Base-by-base conservation (phyloP, 1,284 basidiomycete genomes). In the Puccinia triticina region DNA sequence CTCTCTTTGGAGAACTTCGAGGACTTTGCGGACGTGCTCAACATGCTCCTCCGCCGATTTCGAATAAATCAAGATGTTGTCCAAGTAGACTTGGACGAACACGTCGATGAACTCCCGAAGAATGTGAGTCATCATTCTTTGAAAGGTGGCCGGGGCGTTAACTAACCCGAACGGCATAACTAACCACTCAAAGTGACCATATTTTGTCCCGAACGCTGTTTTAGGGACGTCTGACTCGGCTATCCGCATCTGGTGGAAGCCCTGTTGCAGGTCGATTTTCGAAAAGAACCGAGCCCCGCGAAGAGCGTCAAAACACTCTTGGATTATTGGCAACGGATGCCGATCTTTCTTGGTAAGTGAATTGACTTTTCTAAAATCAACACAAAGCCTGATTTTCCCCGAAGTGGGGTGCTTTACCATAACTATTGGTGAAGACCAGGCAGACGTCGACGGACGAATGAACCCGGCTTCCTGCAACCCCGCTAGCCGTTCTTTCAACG, bases 31-130 rank as follows among this genome's bases (percentile, higher is more conserved):
- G 32, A 83, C 73, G 34, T 83, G 80, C 23, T 55, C 1, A 0
- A 55, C 26, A 61, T 83, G 83, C 23, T 83, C 81, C 34, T 77
- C 50, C 10, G 7, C 55, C 7, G 46, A 55, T 8, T 55, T 48
- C 0, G 83, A 83, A 48, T 77, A 83, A 57, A 83, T 83, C 16
- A 83, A 57, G 32, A 83, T 83, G 53, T 83, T 80, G 59, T 83
- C 83, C 3, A 83, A 50, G 40, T 83, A 77, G 29, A 82, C 78
- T 23, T 77, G 16, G 73, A 77, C 5, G 16, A 16, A 48, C 43
- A 72, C 3, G 69, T 26, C n/a, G n/a, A n/a, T n/a, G n/a, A n/a
- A n/a, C n/a, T n/a, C n/a, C n/a, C n/a, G n/a, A n/a, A n/a, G n/a
- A n/a, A n/a, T n/a, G n/a, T n/a, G n/a, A n/a, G n/a, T n/a, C n/a